Base-by-base conservation (phyloP, 2,329 filamentous ascomycete species). In the Helotiales sp. region DNA sequence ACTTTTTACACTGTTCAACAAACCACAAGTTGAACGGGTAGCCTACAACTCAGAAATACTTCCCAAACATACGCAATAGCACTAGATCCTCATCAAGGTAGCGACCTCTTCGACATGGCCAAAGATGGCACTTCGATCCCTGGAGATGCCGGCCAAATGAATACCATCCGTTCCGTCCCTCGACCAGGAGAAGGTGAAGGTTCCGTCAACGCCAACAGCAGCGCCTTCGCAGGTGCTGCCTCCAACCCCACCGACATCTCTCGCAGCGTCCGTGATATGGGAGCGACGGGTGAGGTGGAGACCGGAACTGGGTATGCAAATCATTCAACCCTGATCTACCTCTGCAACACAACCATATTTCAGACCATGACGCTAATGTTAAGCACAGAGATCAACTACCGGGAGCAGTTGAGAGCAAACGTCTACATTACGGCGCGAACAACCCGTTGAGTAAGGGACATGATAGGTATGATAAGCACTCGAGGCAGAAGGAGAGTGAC, bases 201-300 rank as follows among this genome's bases (percentile, higher is more conserved):
- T n/a, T 12, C 8, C 13, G 50, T 53, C 24, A 53, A 53, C 36
- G 51, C 51, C n/a, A 46, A 29, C 27, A 13, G 27, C 10, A 53
- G 29, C 17, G 30, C 51, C 7, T 38, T 53, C 22, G 51, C 51
- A 42, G 38, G 51, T 24, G 51, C 77, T 0, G 78, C 76, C 7
- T 76, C 78, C 58, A 82, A 82, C 58, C 66, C 72, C 7, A 76
- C 72, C 30, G 77, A 81, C 47, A 75, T 81, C 57, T 75, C 80
- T 3, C 57, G 70, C 24, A 69, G 71, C 19, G 66, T 69, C 2
- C 54, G 63, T 10, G 76, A 78, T 54, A 68, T 69, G 27, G 72
- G 70, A 5, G 55, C 69, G 15, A 67, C 65, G 0, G 71, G 70
- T 2, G 75, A 77, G 40, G 70, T 77, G 2, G 54, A 76, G 13